Evolutionary conservation across 768 basidiomycete species (phyloP), one percentile per base, ranked within the genome.

Genomic region (Podaxis carcinomalis): DNA sequence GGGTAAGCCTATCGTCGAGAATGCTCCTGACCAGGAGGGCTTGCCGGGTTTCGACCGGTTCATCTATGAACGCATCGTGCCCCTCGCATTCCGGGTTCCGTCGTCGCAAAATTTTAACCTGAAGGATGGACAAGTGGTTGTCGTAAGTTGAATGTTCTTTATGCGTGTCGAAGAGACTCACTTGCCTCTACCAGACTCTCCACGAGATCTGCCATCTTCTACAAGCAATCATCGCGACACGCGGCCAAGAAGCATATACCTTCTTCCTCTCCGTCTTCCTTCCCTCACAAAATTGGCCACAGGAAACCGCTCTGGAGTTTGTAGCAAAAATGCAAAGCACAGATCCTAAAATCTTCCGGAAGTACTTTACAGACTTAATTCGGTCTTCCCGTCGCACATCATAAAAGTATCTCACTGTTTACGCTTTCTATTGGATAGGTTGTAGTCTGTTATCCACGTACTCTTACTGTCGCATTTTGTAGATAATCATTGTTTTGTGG

Each of bases 31-130:
- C 44, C 62, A 61, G 13, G 69, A 76, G 39, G 61, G 73, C 73
- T 73, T 98, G 47, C 93, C 94, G 10, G 95, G 96, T 0, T 98
- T 97, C 66, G 95, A 98, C 66, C 83, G 85, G 13, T 95, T 95
- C 70, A 83, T 96, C 32, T 98, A 98, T 68, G 90, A 95, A 63
- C 84, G 87, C 11, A 74, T 96, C 36, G 78, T 98, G 55, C 92
- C 93, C 10, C 77, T 85, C 2, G 89, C 88, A 23, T 97, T 99
- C 72, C 81, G 86, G 6, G 84, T 98, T 3, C 84, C 93, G 1
- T 87, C 91, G 10, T 77, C 81, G 7, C 85, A 89, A 0, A 84
- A 87, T 42, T 92, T 97, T 71, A 95, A 95, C 69, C 77, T 89
- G 65, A 92, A 92, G 69, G 94, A 97, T 69, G 93, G 92, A 1